Conservation (phyloP, 352 stramenopile genomes). For the Phytopythium aichiense region DNA sequence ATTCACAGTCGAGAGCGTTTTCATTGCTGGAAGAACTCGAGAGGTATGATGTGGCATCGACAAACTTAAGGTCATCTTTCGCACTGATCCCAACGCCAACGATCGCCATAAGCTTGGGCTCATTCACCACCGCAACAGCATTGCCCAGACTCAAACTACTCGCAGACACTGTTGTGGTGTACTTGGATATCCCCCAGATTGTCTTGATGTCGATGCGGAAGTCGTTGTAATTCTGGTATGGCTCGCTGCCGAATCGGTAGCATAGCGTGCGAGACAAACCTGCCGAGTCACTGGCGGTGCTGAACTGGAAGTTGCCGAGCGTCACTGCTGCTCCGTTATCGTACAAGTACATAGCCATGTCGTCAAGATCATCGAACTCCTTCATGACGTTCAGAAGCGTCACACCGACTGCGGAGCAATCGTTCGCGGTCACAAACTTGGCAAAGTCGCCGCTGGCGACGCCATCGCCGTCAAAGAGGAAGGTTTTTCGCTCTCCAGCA, state of each 20-base stretch:
- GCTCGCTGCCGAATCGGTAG: constrained; percentile 55
- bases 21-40: constrained; percentile 10
- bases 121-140: constrained; percentile 49
- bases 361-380: constrained; percentile 52
- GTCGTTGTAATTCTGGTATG: constrained; percentile 48
- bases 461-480: constrained; percentile 62
- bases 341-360: constrained; percentile 76
- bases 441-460: constrained; percentile 50
- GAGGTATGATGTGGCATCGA: constrained; percentile 12
- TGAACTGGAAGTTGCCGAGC: constrained; percentile 46
- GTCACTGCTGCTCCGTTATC: constrained; percentile 38
- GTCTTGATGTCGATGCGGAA: constrained; percentile 63
- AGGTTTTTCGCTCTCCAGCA: constrained; percentile 43
- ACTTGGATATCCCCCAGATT: constrained; percentile 27
- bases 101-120: constrained; percentile 52
- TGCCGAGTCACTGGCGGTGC: constrained; percentile 18
- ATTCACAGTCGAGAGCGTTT: constrained; percentile 21
- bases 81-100: constrained; percentile 45
- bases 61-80: constrained; percentile 55
- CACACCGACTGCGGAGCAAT: constrained; percentile 37
- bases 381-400: constrained; percentile 51
- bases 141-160: constrained; percentile 15
- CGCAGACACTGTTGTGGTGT: constrained; percentile 4
- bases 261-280: constrained; percentile 45
- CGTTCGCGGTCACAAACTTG: constrained; percentile 47